Conservation (phyloP, 164 flowering plant species). For the Macadamia tetraphylla region DNA sequence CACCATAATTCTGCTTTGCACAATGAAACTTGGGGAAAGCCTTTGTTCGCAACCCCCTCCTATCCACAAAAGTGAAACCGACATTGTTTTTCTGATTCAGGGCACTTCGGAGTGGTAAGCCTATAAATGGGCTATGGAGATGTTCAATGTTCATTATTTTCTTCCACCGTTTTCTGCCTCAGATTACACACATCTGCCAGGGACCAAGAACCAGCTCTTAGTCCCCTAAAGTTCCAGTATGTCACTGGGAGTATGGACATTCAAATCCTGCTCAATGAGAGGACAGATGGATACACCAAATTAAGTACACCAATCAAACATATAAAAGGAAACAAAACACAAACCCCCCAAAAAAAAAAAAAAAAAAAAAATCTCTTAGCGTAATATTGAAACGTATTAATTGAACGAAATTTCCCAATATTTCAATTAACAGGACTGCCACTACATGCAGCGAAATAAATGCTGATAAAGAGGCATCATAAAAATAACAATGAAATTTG, state of each 20-base stretch:
- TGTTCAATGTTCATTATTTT: slow-evolving; percentile 44
- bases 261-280: slow-evolving; percentile 12
- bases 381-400: too few relatives aligned
- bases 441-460: too few relatives aligned
- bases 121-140: slow-evolving; percentile 45
- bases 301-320: too few relatives aligned
- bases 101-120: slow-evolving; percentile 34
- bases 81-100: slow-evolving; percentile 23
- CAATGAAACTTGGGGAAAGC: slow-evolving; percentile 24
- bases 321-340: too few relatives aligned
- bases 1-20: slow-evolving; percentile 36
- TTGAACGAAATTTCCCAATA: too few relatives aligned
- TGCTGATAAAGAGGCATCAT: too few relatives aligned
- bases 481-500: too few relatives aligned
- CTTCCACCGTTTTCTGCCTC: slow-evolving; percentile 9
- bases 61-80: slow-evolving; percentile 2
- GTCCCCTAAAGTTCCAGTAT: slow-evolving; percentile 47
- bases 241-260: slow-evolving; percentile 11
- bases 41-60: slow-evolving; percentile 18
- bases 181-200: slow-evolving; percentile 32
- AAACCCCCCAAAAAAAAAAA: too few relatives aligned
- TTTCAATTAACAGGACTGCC: too few relatives aligned
- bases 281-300: neutral
- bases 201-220: slow-evolving; percentile 72
- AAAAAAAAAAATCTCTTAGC: too few relatives aligned